Conservation (phyloP, 2,329 filamentous ascomycete species). For the Blastomyces gilchristii region DNA sequence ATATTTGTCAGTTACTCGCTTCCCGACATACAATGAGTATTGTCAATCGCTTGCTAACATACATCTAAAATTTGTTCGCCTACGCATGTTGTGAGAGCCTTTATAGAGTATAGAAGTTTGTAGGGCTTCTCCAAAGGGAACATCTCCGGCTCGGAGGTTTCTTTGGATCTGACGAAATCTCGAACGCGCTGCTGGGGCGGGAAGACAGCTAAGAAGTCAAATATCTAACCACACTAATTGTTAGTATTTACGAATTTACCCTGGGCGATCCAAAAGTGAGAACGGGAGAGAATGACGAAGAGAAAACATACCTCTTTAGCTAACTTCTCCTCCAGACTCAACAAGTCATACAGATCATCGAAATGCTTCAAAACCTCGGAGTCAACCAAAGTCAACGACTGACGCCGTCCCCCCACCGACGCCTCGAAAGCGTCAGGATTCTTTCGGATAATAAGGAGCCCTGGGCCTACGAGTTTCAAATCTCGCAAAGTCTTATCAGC, state of each 20-base stretch:
- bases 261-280: not conserved
- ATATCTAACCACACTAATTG: constrained; percentile 42
- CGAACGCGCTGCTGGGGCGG: constrained; percentile 57
- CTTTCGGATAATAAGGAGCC: constrained; percentile 54
- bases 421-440: constrained; percentile 41
- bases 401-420: constrained; percentile 27
- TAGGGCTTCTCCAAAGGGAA: constrained; percentile 62
- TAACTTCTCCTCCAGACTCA: constrained; percentile 61
- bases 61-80: constrained; percentile 35
- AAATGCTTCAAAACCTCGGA: constrained; percentile 73
- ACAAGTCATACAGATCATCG: constrained; percentile 68
- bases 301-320: constrained; percentile 50
- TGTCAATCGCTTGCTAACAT: constrained; percentile 4
- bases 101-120: constrained; percentile 62
- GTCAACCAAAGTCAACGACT: constrained; percentile 56
- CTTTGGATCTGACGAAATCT: constrained; percentile 46
- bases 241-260: constrained; percentile 9
- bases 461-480: constrained; percentile 50
- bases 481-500: constrained; percentile 56
- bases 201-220: constrained; percentile 58
- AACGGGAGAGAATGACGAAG: not conserved
- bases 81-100: constrained; percentile 56
- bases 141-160: constrained; percentile 48
- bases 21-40: constrained; percentile 10
- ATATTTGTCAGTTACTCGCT: not conserved